These are phyloP conservation scores for Sporothrix brunneoviolacea DNA, from an alignment of 2,329 filamentous ascomycete genomes.

Conservation along the genomic window DNA sequence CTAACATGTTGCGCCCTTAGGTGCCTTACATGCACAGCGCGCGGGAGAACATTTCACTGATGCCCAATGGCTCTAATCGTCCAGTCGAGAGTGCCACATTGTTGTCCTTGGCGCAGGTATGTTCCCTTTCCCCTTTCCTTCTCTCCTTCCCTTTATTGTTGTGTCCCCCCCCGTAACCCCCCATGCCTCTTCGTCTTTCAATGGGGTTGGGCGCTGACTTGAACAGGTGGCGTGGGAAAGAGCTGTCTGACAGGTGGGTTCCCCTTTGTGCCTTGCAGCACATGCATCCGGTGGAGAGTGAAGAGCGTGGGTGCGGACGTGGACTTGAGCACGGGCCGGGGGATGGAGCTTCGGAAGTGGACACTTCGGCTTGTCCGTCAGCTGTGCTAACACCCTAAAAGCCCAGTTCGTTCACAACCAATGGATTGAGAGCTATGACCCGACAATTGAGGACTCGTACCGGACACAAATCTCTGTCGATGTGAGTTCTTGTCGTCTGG, in stretches of 20 bases:
- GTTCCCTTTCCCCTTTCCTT: slow-evolving; percentile 24
- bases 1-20: not conserved
- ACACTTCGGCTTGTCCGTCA: not conserved
- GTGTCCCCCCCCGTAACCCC: not conserved
- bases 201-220: slow-evolving; percentile 13
- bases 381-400: slow-evolving; percentile 30
- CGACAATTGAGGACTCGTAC: slow-evolving; percentile 73
- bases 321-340: too few species aligned
- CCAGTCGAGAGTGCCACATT: slow-evolving; percentile 71
- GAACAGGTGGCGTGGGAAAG: slow-evolving; percentile 79
- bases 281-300: slow-evolving; percentile 15
- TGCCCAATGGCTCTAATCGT: not conserved
- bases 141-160: not conserved
- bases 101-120: slow-evolving; percentile 74
- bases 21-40: not conserved
- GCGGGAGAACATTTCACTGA: slow-evolving; percentile 4
- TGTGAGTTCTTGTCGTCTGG: slow-evolving; percentile 48
- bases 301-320: too few species aligned
- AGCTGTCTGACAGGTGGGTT: slow-evolving; percentile 79
- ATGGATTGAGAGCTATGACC: slow-evolving; percentile 84
- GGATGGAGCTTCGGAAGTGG: too few species aligned
- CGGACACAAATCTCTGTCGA: slow-evolving; percentile 73
- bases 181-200: too few species aligned
- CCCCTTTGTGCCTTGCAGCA: slow-evolving; percentile 13
- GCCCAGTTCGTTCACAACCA: slow-evolving; percentile 92